Evolutionary conservation across 495 filamentous ascomycete species (phyloP).

Genomic region (Annulohypoxylon stygium): DNA sequence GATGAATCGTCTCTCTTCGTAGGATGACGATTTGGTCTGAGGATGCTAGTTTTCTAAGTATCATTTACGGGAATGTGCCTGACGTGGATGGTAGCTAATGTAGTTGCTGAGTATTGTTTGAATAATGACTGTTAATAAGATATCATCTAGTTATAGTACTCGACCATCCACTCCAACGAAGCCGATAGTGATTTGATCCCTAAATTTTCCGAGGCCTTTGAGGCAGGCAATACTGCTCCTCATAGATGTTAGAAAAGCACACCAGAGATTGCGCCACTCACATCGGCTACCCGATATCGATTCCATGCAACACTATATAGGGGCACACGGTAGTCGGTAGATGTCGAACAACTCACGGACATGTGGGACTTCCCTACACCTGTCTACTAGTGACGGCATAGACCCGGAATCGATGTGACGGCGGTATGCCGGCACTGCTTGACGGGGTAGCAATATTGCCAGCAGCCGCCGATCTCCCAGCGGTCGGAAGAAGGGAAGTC

Average conservation of each 20-base stretch:
- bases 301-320: background rate
- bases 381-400: background rate
- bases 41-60: background rate
- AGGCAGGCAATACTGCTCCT: background rate
- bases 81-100: background rate
- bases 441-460: background rate
- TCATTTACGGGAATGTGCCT: too few relatives aligned
- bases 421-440: constrained; percentile 9
- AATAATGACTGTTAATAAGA: background rate
- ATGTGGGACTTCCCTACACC: background rate
- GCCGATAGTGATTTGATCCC: background rate
- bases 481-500: constrained; percentile 10
- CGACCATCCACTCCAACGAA: background rate
- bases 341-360: background rate
- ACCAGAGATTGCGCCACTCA: background rate
- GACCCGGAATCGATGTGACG: constrained; percentile 2
- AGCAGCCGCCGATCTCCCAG: constrained; percentile 1
- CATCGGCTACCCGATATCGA: background rate
- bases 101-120: background rate
- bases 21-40: background rate
- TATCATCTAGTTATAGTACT: background rate
- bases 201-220: background rate
- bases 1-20: background rate
- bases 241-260: background rate
- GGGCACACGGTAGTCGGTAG: background rate